Percentiles rank a stretch among this genome's conserved stretches.
These are phyloP conservation scores for Babesia ovis DNA, from an alignment of 169 alveolate species.

Conservation along the genomic window DNA sequence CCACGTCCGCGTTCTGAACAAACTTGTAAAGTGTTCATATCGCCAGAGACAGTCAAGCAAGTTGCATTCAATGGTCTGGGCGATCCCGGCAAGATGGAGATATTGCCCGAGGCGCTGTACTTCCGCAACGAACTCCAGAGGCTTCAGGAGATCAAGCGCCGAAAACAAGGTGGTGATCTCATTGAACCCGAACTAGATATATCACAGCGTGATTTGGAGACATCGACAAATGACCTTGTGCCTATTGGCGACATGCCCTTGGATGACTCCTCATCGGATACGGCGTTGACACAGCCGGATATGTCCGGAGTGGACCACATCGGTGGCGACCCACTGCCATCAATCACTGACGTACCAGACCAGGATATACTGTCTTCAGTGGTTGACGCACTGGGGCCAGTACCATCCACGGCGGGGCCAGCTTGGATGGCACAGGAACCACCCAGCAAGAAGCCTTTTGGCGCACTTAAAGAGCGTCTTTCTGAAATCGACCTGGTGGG, in stretches of 20 bases:
- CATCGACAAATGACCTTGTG: background rate
- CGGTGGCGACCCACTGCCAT: background rate
- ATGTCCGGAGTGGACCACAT: background rate
- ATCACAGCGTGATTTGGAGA: background rate
- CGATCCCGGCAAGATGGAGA: constrained; percentile 24
- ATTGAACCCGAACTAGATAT: background rate
- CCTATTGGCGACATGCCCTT: background rate
- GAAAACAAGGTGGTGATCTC: constrained; percentile 3
- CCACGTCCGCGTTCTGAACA: background rate
- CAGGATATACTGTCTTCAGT: background rate
- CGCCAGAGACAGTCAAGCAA: background rate
- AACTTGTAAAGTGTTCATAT: background rate
- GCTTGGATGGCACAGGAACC: no score
- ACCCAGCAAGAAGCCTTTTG: background rate
- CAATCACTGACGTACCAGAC: background rate
- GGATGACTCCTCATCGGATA: background rate
- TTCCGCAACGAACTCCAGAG: constrained; percentile 34
- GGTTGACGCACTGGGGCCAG: background rate
- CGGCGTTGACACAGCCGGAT: constrained; percentile 6
- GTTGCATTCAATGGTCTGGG: background rate
- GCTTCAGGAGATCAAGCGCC: constrained; percentile 5
- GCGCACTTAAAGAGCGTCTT: constrained; percentile 32
- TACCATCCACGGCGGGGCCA: background rate
- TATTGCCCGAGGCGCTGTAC: constrained; percentile 36
- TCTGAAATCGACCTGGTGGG: constrained; percentile 33